Evolutionary conservation across 768 basidiomycete species (phyloP), one percentile per base, ranked within the genome.

Genomic region (Galerina sulciceps): DNA sequence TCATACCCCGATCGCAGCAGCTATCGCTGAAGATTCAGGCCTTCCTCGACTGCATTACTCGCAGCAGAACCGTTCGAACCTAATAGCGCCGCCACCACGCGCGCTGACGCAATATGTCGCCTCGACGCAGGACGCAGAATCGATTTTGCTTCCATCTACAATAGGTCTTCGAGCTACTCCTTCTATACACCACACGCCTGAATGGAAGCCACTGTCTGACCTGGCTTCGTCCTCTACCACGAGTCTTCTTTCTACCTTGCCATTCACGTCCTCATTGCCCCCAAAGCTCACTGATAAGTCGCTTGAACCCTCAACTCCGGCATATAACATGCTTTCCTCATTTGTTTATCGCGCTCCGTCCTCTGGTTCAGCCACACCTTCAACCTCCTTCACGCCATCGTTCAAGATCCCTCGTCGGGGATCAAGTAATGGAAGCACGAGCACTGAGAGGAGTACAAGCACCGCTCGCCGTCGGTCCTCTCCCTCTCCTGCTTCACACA

Each of bases 41-140:
- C 37, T 51, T 14, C 75, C 83, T 13, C 78, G 83, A 18, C 73
- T 90, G 17, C 79, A 79, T 53, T 79, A 84, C 38, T 83, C 84
- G 1, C 75, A 73, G 45, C 81, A 81, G 53, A 75, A 79, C 43
- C 82, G 87, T 22, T 77, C 78, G 41, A 71, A 80, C 46, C 80
- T 91, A 31, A 73, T 92, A 53, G 74, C 90, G 0, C 89, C 86
- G 23, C 81, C 91, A 9, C 90, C 91, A 1, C 81, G 90, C 38
- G 89, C 91, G 2, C 67, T 93, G 37, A 92, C 91, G 1, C 87
- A 90, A 70, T 91, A 87, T 65, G 79, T 89, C 37, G 86, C 82
- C 52, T 84, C 86, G 10, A 76, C 79, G 3, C 73, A 81, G 23
- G 83, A 86, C n/a, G 51, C 63, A 13, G 74, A 79, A n/a, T 63